Evolutionary conservation across 768 basidiomycete genomes (phyloP).

Genomic region (Suillus variegatus): DNA sequence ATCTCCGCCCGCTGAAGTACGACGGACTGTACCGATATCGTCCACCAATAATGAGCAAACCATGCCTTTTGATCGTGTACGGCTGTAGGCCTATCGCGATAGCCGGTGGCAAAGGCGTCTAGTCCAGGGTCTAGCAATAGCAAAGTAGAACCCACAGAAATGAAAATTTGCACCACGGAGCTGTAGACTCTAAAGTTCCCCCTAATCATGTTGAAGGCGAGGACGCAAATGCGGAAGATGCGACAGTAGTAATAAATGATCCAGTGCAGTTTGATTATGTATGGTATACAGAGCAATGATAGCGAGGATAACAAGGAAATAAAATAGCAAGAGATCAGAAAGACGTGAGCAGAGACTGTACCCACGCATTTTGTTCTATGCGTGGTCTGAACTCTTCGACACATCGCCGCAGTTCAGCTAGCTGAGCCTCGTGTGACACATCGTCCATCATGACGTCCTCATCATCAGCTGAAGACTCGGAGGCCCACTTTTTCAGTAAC

Average conservation of each 20-base stretch:
- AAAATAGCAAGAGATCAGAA: conserved; percentile 25
- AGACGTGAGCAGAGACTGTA: conserved; percentile 56
- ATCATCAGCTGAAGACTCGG: conserved; percentile 34
- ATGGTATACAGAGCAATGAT: conserved; percentile 5
- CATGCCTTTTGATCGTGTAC: no score
- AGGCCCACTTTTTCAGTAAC: conserved; percentile 70
- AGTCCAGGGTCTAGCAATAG: no score
- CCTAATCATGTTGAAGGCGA: background rate
- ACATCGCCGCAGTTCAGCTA: conserved; percentile 54
- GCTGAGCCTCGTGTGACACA: conserved; percentile 36
- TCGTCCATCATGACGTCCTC: conserved; percentile 57
- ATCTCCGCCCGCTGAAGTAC: no score
- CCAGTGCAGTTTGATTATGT: conserved; percentile 1
- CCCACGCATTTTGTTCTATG: conserved; percentile 81
- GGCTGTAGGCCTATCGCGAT: no score
- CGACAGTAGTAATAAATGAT: background rate
- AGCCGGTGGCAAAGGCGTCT: no score
- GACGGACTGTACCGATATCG: no score
- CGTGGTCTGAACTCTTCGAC: conserved; percentile 65
- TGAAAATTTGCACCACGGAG: background rate
- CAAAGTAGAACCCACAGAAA: no score
- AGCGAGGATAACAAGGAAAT: background rate
- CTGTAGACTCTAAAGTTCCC: background rate
- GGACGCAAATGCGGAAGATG: background rate
- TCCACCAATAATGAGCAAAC: no score